Base-by-base conservation (phyloP, 2,329 filamentous ascomycete species). In the Didymella glomerata region DNA sequence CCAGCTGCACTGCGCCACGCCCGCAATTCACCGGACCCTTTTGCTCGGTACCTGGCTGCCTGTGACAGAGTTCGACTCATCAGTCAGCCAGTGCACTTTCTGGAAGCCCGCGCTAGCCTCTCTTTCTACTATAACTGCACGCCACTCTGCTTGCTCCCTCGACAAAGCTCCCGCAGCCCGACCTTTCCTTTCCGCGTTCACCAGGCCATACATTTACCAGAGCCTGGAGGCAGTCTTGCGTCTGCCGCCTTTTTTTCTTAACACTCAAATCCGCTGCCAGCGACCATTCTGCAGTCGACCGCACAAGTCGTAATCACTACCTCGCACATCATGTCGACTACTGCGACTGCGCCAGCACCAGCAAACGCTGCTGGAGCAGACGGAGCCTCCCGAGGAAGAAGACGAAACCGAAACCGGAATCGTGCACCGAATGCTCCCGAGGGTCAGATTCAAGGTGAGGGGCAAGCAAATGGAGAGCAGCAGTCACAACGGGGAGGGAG, bases 121-220 rank as follows among this genome's bases (percentile, higher is more conserved):
- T 38, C 32, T 38, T 50, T 38, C 46, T 25, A 46, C 36, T 50
- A 60, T 55, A 68, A 61, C 49, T 57, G 55, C 57, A 68, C 60
- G 67, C 67, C 68, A 70, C 68, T 64, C 50, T 60, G 36, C 32
- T 34, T 34, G 24, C 24, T 36, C 7, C 40, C 55, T 52, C 62
- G 32, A 46, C 52, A 52, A 34, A 57, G 46, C 46, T 42, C 46
- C 34, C 34, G 51, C 52, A 40, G 38, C 52, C 30, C 40, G 45
- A 52, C 54, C 65, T 69, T 58, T 27, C 20, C 25, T 45, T 45
- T 41, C 48, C 57, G 46, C 56, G 66, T 76, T 75, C 54, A 60
- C 22, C 68, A 68, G 68, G 73, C 68, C 69, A 34, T 60, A 74
- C 64, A 72, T 62, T 69, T 70, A 65, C 48, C 25, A 64, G 68